Percentiles rank a stretch among this genome's conserved stretches.
Conservation (phyloP, 2,329 filamentous ascomycete species). For the Beauveria scarabaeidicola region DNA sequence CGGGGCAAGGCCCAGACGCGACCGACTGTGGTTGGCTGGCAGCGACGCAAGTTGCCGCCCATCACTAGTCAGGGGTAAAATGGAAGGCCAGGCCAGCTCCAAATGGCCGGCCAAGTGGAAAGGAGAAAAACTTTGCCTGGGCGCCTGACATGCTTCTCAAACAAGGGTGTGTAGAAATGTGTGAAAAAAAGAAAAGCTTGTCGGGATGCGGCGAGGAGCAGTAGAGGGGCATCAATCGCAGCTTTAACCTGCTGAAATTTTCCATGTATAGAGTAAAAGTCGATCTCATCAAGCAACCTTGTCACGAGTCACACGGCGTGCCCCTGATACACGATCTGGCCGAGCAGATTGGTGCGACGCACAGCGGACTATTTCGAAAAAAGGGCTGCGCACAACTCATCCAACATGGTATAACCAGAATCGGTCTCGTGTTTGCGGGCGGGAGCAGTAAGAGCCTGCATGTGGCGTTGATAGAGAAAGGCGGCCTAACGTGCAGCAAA, state of each 20-base stretch:
- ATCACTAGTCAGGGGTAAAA: constrained; percentile 9
- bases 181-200: background rate
- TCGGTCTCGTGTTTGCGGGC: no score
- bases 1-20: background rate
- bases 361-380: no score
- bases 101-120: background rate
- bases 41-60: background rate
- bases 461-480: background rate
- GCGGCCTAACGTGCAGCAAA: background rate
- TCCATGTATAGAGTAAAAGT: no score
- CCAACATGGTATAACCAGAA: no score
- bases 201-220: background rate
- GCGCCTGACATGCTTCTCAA: background rate
- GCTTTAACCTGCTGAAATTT: no score
- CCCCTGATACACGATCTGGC: no score
- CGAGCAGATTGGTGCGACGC: no score
- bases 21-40: background rate
- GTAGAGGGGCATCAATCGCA: background rate
- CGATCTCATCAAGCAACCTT: no score
- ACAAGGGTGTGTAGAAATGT: background rate
- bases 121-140: constrained; percentile 1
- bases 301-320: no score
- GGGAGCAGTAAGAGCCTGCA: background rate
- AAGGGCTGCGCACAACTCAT: no score
- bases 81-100: background rate